Evolutionary conservation across 768 basidiomycete species (phyloP).

Genomic region (Macrolepiota fuliginosa): DNA sequence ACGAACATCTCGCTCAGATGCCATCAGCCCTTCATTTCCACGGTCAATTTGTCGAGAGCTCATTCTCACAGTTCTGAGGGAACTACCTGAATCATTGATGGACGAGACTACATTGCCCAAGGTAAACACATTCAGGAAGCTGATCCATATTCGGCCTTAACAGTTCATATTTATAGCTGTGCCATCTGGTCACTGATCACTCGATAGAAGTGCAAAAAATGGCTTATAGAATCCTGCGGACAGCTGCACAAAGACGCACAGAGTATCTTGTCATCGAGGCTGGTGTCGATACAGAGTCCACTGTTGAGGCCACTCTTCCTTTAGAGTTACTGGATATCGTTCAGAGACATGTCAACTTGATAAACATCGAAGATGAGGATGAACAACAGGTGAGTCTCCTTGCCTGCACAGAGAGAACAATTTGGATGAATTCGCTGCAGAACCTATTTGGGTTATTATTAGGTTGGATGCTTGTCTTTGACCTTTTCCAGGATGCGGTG

Average conservation of each 20-base stretch:
- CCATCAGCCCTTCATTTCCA: conserved; percentile 44
- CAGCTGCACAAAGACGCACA: conserved; percentile 71
- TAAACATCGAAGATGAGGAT: conserved; percentile 33
- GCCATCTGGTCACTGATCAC: conserved; percentile 70
- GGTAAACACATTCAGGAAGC: conserved; percentile 31
- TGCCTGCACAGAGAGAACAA: not conserved
- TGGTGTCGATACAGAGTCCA: conserved; percentile 69
- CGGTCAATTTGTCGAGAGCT: conserved; percentile 66
- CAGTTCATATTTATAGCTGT: conserved; percentile 51
- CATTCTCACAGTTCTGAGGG: conserved; percentile 65
- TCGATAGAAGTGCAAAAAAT: conserved; percentile 67
- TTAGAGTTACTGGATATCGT: conserved; percentile 64
- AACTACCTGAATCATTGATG: conserved; percentile 61
- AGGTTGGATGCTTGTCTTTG: conserved; percentile 87
- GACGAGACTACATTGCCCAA: conserved; percentile 62
- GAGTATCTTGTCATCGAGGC: conserved; percentile 86
- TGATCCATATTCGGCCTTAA: not conserved
- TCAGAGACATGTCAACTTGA: conserved; percentile 40
- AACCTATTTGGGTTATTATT: conserved; percentile 69
- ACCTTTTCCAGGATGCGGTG: conserved; percentile 82
- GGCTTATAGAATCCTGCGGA: conserved; percentile 69
- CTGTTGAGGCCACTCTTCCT: conserved; percentile 55
- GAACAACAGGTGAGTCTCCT: conserved; percentile 32
- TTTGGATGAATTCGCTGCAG: conserved; percentile 18
- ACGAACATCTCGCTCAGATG: conserved; percentile 20